Evolutionary conservation across 768 basidiomycete species (phyloP).

Genomic region (Lentinula sp.): DNA sequence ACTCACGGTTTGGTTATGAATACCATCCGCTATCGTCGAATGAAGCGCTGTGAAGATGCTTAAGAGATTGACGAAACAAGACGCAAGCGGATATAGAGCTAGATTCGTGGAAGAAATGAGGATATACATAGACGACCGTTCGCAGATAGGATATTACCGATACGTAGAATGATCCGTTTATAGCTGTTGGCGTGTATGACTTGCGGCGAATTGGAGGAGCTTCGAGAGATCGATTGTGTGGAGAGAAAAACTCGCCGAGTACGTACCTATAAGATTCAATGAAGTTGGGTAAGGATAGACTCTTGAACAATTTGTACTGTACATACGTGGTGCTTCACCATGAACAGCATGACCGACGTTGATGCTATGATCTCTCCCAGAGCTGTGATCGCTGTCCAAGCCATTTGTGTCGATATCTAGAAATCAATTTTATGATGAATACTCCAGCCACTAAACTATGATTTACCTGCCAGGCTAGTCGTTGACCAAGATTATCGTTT

Average conservation of each 20-base stretch:
- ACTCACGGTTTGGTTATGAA: conserved; percentile 12
- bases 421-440: neutral
- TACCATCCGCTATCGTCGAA: conserved; percentile 7
- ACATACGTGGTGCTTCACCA: conserved; percentile 17
- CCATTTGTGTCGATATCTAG: conserved; percentile 15
- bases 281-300: neutral
- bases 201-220: neutral
- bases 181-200: conserved; percentile 7
- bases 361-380: conserved; percentile 9
- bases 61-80: conserved; percentile 11
- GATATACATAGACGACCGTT: neutral
- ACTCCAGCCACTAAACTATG: neutral
- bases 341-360: conserved; percentile 7
- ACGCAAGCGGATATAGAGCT: conserved; percentile 13
- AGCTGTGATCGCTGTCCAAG: conserved; percentile 12
- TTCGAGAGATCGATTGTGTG: neutral
- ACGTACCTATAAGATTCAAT: neutral
- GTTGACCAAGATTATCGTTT: conserved; percentile 11
- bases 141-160: conserved; percentile 7
- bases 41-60: conserved; percentile 13
- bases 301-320: neutral
- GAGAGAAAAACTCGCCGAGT: neutral
- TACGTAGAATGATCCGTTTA: conserved; percentile 11
- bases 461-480: conserved; percentile 15
- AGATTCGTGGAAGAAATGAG: neutral